Evolutionary conservation across 2,329 filamentous ascomycete species (phyloP).

Genomic region (Exophiala sp.): DNA sequence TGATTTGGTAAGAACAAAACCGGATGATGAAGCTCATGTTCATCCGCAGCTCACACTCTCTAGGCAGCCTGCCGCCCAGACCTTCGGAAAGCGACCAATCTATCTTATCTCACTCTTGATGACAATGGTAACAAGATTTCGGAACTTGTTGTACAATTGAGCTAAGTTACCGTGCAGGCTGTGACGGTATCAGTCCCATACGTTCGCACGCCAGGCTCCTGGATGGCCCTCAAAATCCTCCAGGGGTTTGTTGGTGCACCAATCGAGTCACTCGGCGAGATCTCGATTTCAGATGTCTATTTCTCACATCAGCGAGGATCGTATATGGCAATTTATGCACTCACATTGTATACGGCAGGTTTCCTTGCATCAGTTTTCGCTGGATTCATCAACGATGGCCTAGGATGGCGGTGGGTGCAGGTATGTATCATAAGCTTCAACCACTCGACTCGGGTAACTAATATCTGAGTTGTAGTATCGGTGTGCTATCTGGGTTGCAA

Average conservation of each 20-base stretch:
- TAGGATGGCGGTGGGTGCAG: background rate
- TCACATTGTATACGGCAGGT: background rate
- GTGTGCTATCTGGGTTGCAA: conserved; percentile 10
- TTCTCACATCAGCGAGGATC: background rate
- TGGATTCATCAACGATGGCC: background rate
- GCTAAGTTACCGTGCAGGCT: too few species aligned
- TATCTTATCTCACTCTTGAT: too few species aligned
- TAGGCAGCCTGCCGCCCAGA: background rate
- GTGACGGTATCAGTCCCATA: background rate
- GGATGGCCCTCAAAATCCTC: background rate
- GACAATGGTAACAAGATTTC: too few species aligned
- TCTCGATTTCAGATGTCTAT: background rate
- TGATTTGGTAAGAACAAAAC: background rate
- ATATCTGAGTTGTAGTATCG: conserved; percentile 2
- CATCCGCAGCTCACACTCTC: background rate
- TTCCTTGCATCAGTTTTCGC: background rate
- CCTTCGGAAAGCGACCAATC: background rate
- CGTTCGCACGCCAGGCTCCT: background rate
- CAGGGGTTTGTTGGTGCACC: background rate
- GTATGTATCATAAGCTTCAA: background rate
- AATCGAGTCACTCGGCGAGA: background rate
- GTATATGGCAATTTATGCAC: background rate
- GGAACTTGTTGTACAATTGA: too few species aligned
- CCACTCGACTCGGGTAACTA: background rate
- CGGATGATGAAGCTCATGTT: background rate